Evolutionary conservation across 305 asterid species (phyloP), one percentile per base, ranked within the genome.

Genomic region (Fraxinus nigra): DNA sequence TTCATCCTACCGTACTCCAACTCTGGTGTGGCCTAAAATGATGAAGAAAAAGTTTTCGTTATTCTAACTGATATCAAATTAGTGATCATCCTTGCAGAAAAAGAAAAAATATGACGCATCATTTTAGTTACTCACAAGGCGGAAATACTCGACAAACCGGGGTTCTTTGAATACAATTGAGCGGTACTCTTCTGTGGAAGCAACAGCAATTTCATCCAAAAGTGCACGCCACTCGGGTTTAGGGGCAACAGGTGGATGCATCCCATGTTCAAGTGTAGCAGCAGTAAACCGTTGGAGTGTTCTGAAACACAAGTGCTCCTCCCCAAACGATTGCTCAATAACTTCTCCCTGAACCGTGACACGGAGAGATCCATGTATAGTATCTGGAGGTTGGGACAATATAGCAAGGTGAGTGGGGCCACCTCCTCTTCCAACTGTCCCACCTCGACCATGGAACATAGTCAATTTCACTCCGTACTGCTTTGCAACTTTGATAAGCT

Each of bases 391-490:
- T 61, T 89, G 92, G 76, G 92, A 89, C 79, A 89, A 81, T 82
- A 89, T 89, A 75, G 92, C 92, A 85, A 89, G 92, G 87, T 89
- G 92, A 24, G 92, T 88, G 8, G 92, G 92, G 13, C 92, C 92
- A 48, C 92, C 92, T 75, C 92, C 92, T 85, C 92, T 80, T 54
- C 92, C 92, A 0, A 89, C 92, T 4, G 92, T 89, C 20, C 92
- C 92, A 74, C 92, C 92, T 32, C 92, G 87, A 30, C 92, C 92
- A 9, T 89, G 92, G 87, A 89, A 89, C 92, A 89, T 88, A 8
- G 89, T 83, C 30, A 89, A 87, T 84, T 89, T 89, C 84, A 89
- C 91, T 18, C 91, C 91, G 32, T 43, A 83, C 30, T 89, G 43
- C 85, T 89, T 89, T 0, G 92, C 87, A 61, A 89, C 92, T 65